These are phyloP conservation scores for Myxozyma melibiosi DNA, from an alignment of 805 yeast species.

Conservation along the genomic window DNA sequence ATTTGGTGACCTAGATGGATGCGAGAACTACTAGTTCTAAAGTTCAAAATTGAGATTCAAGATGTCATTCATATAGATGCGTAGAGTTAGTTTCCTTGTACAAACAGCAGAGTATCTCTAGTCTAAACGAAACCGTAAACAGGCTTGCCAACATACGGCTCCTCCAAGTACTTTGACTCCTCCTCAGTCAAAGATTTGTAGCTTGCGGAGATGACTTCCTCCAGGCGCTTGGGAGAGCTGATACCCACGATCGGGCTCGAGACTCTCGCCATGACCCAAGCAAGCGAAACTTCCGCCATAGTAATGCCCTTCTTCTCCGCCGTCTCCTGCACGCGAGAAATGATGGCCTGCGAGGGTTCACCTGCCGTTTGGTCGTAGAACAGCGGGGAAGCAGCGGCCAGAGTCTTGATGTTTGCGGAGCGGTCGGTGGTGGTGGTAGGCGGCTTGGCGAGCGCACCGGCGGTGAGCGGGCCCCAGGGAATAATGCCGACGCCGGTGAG, in stretches of 20 bases:
- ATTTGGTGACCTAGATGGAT: too few relatives aligned
- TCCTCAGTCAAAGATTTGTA: constrained; percentile 45
- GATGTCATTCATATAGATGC: too few relatives aligned
- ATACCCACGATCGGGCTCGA: constrained; percentile 58
- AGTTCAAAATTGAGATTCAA: not conserved
- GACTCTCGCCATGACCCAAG: constrained; percentile 59
- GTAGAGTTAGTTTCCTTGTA: too few relatives aligned
- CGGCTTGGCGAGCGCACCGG: constrained; percentile 59
- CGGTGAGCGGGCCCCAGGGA: constrained; percentile 63
- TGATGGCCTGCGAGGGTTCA: constrained; percentile 39
- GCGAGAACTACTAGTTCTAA: not conserved
- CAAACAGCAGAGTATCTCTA: too few relatives aligned
- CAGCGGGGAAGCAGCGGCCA: not conserved
- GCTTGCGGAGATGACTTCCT: constrained; percentile 52
- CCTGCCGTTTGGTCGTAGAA: not conserved
- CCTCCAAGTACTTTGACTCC: constrained; percentile 40
- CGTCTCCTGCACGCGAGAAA: constrained; percentile 52
- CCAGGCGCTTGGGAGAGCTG: constrained; percentile 52
- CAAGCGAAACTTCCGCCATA: constrained; percentile 57
- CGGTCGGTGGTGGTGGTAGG: not conserved
- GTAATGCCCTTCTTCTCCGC: constrained; percentile 50
- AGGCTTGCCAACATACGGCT: constrained; percentile 36
- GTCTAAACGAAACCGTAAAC: not conserved
- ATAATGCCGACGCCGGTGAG: constrained; percentile 56
- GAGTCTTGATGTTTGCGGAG: not conserved